phyloP scores from a whole-genome alignment of 164 flowering plant genomes.

The Dillenia suffruticosa region DNA sequence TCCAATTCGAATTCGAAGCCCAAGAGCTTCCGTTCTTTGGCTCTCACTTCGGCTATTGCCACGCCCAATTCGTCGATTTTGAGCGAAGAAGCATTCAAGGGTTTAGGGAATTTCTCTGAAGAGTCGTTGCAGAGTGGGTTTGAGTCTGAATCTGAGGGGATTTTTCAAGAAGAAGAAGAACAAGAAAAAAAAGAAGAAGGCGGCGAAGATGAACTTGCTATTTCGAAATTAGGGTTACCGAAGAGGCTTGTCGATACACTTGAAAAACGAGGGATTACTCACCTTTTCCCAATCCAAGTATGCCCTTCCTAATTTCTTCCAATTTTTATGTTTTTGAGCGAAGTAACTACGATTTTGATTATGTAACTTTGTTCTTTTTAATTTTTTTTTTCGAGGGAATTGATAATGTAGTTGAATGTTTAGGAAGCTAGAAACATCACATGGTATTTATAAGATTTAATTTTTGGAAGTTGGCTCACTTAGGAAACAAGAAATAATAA shows the following conservation, averaged over 20 bases:
- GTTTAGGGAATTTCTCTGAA: constrained; percentile 28
- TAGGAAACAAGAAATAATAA: too few relatives aligned
- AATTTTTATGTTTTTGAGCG: not conserved
- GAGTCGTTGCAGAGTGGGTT: constrained; percentile 9
- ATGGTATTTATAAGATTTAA: too few relatives aligned
- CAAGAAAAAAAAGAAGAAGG: constrained; percentile 3
- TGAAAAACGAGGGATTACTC: constrained; percentile 59
- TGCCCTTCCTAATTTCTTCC: not conserved
- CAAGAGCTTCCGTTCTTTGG: not conserved
- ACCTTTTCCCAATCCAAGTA: constrained; percentile 78
- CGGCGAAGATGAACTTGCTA: constrained; percentile 34
- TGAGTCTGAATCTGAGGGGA: constrained; percentile 8
- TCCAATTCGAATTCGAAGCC: constrained; percentile 7
- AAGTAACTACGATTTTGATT: not conserved
- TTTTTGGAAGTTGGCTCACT: too few relatives aligned
- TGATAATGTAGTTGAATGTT: too few relatives aligned
- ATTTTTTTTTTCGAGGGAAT: too few relatives aligned
- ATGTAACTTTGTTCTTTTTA: too few relatives aligned
- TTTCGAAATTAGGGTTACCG: constrained; percentile 48
- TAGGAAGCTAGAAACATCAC: too few relatives aligned
- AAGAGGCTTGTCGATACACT: constrained; percentile 45
- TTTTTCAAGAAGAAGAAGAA: not conserved
- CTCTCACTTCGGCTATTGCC: constrained; percentile 43
- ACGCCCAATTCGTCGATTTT: constrained; percentile 58
- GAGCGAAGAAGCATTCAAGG: constrained; percentile 68